A percentile compares a stretch with the other conserved stretches of the same genome.
Evolutionary conservation across 2,329 filamentous ascomycete species (phyloP).

Genomic region (Apiospora pterosperma): DNA sequence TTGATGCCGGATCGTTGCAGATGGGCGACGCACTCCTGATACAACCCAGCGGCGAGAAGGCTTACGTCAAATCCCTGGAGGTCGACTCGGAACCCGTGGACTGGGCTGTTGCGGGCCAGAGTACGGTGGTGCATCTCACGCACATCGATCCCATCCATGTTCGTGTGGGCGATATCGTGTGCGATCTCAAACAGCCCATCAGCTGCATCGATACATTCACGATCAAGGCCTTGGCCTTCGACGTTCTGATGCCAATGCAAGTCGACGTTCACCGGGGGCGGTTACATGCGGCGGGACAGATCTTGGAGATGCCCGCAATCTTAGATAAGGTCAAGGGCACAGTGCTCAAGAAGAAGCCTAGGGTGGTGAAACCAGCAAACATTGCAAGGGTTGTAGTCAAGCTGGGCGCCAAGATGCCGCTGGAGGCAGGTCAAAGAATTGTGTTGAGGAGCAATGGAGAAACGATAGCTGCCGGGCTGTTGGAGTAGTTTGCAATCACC

Average conservation of each 20-base stretch:
- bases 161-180: conserved; percentile 82
- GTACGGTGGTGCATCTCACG: conserved; percentile 76
- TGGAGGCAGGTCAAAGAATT: conserved; percentile 77
- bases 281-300: conserved; percentile 72
- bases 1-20: conserved; percentile 82
- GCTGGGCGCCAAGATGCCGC: conserved; percentile 68
- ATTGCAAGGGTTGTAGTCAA: conserved; percentile 77
- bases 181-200: conserved; percentile 64
- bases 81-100: conserved; percentile 70
- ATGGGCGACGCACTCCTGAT: conserved; percentile 75
- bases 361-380: conserved; percentile 74
- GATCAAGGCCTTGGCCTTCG: conserved; percentile 83
- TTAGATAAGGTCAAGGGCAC: conserved; percentile 77
- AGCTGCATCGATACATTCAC: conserved; percentile 70
- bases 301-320: conserved; percentile 67
- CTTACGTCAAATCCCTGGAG: conserved; percentile 77
- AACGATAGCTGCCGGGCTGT: conserved; percentile 81
- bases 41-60: conserved; percentile 78
- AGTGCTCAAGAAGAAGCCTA: conserved; percentile 78
- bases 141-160: conserved; percentile 85
- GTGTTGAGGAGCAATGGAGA: conserved; percentile 77
- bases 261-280: conserved; percentile 87
- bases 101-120: conserved; percentile 92
- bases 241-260: conserved; percentile 82
- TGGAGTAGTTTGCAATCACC: conserved; percentile 51